These are phyloP conservation scores for Citrus inodora DNA, from an alignment of 345 rosid species.

Conservation along the genomic window DNA sequence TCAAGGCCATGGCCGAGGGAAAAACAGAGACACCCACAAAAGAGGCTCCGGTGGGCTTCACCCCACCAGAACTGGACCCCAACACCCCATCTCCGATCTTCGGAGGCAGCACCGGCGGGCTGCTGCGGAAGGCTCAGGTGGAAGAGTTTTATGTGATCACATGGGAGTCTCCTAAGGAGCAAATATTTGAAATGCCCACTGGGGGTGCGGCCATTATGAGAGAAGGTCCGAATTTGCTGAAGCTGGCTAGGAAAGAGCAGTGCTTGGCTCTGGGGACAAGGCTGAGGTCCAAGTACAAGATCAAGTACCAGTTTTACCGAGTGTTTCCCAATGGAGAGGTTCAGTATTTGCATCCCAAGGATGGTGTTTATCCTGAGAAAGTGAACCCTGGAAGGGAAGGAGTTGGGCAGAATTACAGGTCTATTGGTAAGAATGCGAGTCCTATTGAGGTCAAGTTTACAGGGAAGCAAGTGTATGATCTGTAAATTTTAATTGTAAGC, in stretches of 20 bases:
- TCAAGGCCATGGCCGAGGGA: conserved; percentile 33
- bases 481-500: conserved; percentile 28
- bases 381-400: conserved; percentile 81
- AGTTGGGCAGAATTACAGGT: conserved; percentile 76
- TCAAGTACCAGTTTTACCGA: conserved; percentile 82
- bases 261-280: conserved; percentile 86
- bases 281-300: conserved; percentile 92
- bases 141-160: conserved; percentile 92
- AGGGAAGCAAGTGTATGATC: conserved; percentile 80
- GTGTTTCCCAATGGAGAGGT: conserved; percentile 92
- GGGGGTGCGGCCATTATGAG: conserved; percentile 98
- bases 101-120: conserved; percentile 82
- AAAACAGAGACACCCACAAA: conserved; percentile 23
- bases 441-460: conserved; percentile 96
- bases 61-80: conserved; percentile 74
- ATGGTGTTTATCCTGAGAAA: conserved; percentile 91
- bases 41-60: conserved; percentile 78
- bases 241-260: conserved; percentile 93
- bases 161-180: conserved; percentile 90
- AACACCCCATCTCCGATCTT: conserved; percentile 91
- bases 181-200: conserved; percentile 91
- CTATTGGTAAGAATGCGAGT: conserved; percentile 82
- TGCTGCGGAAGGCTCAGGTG: conserved; percentile 75
- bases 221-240: conserved; percentile 83
- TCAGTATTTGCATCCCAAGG: conserved; percentile 90